Percentiles rank a stretch among this genome's conserved stretches.
Evolutionary conservation across 2,329 filamentous ascomycete genomes (phyloP).

Genomic region (Alternaria metachromatica): DNA sequence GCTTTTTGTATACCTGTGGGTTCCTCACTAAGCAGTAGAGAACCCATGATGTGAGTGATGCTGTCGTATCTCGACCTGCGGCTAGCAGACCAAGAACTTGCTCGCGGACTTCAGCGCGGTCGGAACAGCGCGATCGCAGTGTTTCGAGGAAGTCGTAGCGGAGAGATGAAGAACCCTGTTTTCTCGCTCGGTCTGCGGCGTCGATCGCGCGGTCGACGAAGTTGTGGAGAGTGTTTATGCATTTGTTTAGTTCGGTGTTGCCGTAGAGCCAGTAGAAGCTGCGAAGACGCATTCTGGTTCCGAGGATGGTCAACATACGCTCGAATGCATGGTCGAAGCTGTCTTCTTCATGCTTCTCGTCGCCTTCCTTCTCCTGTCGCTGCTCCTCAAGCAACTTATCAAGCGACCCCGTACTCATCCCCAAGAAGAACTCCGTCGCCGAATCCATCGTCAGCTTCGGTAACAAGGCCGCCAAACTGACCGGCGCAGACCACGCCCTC

Average conservation of each 20-base stretch:
- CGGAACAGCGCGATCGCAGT: slow-evolving; percentile 2
- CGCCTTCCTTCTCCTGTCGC: background rate
- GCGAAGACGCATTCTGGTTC: slow-evolving; percentile 6
- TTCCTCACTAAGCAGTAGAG: slow-evolving; percentile 38
- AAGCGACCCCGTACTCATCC: slow-evolving; percentile 3
- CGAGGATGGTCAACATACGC: slow-evolving; percentile 6
- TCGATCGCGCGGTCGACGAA: slow-evolving; percentile 10
- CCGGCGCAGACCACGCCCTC: background rate
- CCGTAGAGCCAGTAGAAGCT: slow-evolving; percentile 11
- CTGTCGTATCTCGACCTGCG: slow-evolving; percentile 61
- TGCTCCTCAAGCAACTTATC: background rate
- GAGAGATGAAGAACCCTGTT: background rate
- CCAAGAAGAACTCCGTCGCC: slow-evolving; percentile 5
- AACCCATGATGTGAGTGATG: slow-evolving; percentile 52
- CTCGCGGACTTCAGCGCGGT: slow-evolving; percentile 6
- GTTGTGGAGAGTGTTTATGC: slow-evolving; percentile 1
- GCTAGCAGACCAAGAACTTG: slow-evolving; percentile 61
- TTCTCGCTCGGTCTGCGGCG: slow-evolving; percentile 1
- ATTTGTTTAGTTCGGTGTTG: background rate
- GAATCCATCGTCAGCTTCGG: slow-evolving; percentile 9
- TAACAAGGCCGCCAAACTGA: slow-evolving; percentile 3
- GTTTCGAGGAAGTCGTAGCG: slow-evolving; percentile 10
- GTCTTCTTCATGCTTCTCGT: background rate
- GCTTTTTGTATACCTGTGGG: slow-evolving; percentile 44
- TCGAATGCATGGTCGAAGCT: slow-evolving; percentile 8